Conservation (phyloP, 2,329 filamentous ascomycete genomes). For the Exophiala aquamarina region DNA sequence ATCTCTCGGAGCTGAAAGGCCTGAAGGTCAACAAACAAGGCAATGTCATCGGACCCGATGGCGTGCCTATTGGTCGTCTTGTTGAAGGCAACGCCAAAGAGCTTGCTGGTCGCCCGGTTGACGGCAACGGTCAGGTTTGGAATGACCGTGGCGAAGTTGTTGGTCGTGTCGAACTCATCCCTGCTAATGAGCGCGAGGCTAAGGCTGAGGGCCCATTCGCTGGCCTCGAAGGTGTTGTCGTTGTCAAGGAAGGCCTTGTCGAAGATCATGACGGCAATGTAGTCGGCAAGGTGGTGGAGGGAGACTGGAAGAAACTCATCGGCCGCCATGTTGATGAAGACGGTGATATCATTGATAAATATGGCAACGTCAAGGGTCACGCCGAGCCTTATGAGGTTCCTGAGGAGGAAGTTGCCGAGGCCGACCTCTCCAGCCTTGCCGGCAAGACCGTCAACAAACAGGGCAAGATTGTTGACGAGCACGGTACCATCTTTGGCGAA, state of each 20-base stretch:
- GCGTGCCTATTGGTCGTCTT: slow-evolving; percentile 56
- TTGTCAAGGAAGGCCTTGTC: slow-evolving; percentile 59
- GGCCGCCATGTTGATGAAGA: slow-evolving; percentile 78
- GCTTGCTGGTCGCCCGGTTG: slow-evolving; percentile 56
- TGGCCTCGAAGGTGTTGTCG: slow-evolving; percentile 56
- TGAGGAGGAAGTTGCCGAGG: slow-evolving; percentile 46
- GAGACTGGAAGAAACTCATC: slow-evolving; percentile 69
- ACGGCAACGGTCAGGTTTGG: slow-evolving; percentile 57
- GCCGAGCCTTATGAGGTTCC: slow-evolving; percentile 56
- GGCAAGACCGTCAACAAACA: slow-evolving; percentile 65
- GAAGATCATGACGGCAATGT: slow-evolving; percentile 77
- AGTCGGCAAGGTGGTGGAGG: slow-evolving; percentile 69
- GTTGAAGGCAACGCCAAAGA: slow-evolving; percentile 58
- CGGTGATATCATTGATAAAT: slow-evolving; percentile 77
- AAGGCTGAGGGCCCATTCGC: slow-evolving; percentile 59
- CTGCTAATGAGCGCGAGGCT: slow-evolving; percentile 55
- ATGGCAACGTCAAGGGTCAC: slow-evolving; percentile 62
- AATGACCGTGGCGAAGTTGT: slow-evolving; percentile 57
- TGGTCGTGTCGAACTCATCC: slow-evolving; percentile 59
- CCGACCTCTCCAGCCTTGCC: slow-evolving; percentile 60
- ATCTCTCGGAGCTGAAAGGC: slow-evolving; percentile 55
- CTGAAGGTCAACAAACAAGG: slow-evolving; percentile 59
- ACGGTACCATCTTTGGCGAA: slow-evolving; percentile 59
- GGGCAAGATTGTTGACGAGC: slow-evolving; percentile 61
- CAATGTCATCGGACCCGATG: slow-evolving; percentile 54